A percentile compares a stretch with the other conserved stretches of the same genome.
These are phyloP conservation scores for Vaccinium vitisidaea DNA, from an alignment of 148 eudicot species.

Conservation along the genomic window DNA sequence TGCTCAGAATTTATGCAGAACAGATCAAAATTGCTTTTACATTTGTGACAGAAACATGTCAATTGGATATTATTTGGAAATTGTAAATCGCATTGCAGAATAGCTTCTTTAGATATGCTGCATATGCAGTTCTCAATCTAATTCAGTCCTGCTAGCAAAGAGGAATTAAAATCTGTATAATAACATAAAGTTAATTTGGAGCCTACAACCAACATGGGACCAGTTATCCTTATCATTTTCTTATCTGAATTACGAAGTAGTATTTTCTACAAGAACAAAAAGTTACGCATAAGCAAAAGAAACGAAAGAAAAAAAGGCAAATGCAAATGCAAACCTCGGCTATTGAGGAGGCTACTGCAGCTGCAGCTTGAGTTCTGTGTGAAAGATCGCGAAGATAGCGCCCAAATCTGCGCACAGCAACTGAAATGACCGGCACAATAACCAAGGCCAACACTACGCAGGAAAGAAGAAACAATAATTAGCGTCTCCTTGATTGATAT, in stretches of 20 bases:
- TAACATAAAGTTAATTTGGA: not conserved
- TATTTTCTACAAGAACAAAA: not conserved
- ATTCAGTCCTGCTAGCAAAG: not conserved
- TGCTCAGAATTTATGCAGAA: not conserved
- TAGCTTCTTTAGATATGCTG: not conserved
- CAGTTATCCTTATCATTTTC: not conserved
- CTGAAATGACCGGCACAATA: conserved; percentile 72
- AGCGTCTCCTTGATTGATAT: not conserved
- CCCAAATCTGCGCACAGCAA: conserved; percentile 76
- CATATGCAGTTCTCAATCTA: not conserved
- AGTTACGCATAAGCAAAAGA: not conserved
- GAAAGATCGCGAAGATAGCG: conserved; percentile 83
- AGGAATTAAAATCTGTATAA: not conserved
- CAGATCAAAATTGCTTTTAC: not conserved
- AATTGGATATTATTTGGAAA: not conserved
- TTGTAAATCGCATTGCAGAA: not conserved
- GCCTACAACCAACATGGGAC: not conserved
- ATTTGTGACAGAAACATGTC: not conserved
- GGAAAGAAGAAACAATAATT: not conserved
- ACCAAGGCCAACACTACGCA: conserved; percentile 68
- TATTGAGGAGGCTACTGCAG: conserved; percentile 88
- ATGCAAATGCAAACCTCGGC: conserved; percentile 62
- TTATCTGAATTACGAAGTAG: not conserved
- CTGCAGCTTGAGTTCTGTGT: conserved; percentile 90
- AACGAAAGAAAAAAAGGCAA: not conserved